Percentiles rank a stretch among this genome's conserved stretches.
These are phyloP conservation scores for Puccinia novopanici DNA, from an alignment of 1,284 basidiomycete genomes.

Conservation along the genomic window DNA sequence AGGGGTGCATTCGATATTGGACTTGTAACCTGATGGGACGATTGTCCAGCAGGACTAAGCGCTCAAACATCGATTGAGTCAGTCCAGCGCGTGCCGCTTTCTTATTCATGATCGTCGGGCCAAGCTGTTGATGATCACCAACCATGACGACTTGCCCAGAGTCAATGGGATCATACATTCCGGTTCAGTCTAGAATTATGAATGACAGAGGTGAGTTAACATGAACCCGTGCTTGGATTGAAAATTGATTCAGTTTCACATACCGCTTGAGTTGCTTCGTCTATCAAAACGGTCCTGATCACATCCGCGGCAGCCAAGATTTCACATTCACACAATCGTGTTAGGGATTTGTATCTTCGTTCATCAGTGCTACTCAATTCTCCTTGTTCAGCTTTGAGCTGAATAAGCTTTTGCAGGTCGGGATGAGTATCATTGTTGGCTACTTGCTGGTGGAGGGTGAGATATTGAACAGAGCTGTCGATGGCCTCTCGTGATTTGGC, in stretches of 20 bases:
- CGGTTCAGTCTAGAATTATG: slow-evolving; percentile 60
- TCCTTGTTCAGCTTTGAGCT: slow-evolving; percentile 94
- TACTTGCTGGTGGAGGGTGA: slow-evolving; percentile 96
- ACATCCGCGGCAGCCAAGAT: slow-evolving; percentile 93
- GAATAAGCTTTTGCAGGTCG: slow-evolving; percentile 94
- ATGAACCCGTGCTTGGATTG: background rate
- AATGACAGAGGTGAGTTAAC: background rate
- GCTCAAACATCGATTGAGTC: slow-evolving; percentile 95
- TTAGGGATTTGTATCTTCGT: slow-evolving; percentile 93
- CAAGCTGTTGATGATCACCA: slow-evolving; percentile 96
- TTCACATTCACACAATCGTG: slow-evolving; percentile 93
- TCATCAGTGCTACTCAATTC: slow-evolving; percentile 95
- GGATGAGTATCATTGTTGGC: slow-evolving; percentile 87
- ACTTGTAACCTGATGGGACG: slow-evolving; percentile 98
- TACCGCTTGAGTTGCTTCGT: slow-evolving; percentile 97
- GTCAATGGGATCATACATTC: slow-evolving; percentile 99
- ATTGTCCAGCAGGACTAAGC: slow-evolving; percentile 90
- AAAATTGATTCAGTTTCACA: slow-evolving; percentile 57
- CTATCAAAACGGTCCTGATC: slow-evolving; percentile 95
- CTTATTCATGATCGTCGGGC: slow-evolving; percentile 99
- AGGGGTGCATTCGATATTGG: slow-evolving; percentile 98
- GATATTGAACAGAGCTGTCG: slow-evolving; percentile 86
- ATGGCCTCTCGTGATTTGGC: slow-evolving; percentile 97
- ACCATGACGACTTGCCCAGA: slow-evolving; percentile 97
- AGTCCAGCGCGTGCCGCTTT: slow-evolving; percentile 96